Evolutionary conservation across 768 basidiomycete genomes (phyloP), one percentile per base, ranked within the genome.

Genomic region (Leccinellum rugosiceps): DNA sequence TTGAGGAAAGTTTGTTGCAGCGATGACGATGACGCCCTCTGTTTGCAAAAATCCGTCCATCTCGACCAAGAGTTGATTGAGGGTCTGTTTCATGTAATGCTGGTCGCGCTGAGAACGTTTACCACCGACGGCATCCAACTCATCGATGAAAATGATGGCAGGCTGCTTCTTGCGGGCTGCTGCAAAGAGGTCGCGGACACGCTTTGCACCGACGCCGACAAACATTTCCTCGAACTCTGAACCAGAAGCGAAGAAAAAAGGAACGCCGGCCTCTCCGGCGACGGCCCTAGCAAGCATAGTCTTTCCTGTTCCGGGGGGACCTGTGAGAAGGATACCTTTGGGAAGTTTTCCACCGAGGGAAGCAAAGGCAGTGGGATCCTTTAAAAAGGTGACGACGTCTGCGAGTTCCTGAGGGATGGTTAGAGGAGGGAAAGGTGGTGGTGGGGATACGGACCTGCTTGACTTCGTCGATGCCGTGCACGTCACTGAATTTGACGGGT

Each of bases 221-320:
- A 94, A 96, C 87, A 98, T 95, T 73, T 98, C 96, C 70, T 98
- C 96, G 62, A 98, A 98, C 67, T 97, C 94, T 51, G 92, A 92
- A 11, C 96, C 97, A 32, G 92, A 93, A 34, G 96, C 94, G 67
- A 95, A 97, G 72, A 98, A 87, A 79, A 99, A 99, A 0, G 94
- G 94, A 43, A 99, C 97, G 15, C 90, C 95, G 15, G 97, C 97
- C 77, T 99, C 97, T 48, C 97, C 97, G 3, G 97, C 97, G 6
- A 98, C 88, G 9, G 97, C 97, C 58, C 96, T 80, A 6, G 97
- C 97, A n/a, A 99, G 80, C 82, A 98, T 83, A 3, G 71, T 72
- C 60, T 72, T 72, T 69, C 97, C 97, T 15, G 97, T 98, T 61
- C 96, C 93, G 30, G 93, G 92, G 23, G 88, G 86, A 23, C 93